Evolutionary conservation across 768 basidiomycete genomes (phyloP).

Genomic region (Boletus insuetus): DNA sequence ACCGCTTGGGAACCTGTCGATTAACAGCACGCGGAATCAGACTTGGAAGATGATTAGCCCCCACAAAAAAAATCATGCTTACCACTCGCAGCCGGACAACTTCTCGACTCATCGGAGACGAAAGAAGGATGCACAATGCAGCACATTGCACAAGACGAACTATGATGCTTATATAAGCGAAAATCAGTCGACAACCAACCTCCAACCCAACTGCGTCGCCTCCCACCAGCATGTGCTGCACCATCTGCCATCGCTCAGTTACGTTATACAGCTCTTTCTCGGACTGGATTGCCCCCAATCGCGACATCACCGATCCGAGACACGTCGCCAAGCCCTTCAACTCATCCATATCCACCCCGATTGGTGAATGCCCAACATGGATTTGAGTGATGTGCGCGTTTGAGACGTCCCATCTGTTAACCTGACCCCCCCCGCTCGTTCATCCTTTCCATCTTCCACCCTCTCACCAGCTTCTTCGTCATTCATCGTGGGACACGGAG

Average conservation of each 20-base stretch:
- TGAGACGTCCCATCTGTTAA: background rate
- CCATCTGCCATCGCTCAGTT: too few relatives aligned
- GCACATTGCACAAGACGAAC: too few relatives aligned
- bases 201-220: too few relatives aligned
- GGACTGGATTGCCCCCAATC: background rate
- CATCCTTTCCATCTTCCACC: background rate
- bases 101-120: too few relatives aligned
- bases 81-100: background rate
- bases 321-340: constrained; percentile 3
- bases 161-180: background rate
- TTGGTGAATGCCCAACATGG: constrained; percentile 13
- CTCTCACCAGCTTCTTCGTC: too few relatives aligned
- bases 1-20: background rate
- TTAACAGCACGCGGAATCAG: too few relatives aligned
- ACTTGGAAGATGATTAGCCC: background rate
- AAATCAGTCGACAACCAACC: background rate
- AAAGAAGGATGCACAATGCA: too few relatives aligned
- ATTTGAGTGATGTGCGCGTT: constrained; percentile 11
- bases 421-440: background rate
- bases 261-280: too few relatives aligned
- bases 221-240: too few relatives aligned
- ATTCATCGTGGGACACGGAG: background rate
- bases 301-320: constrained; percentile 11
- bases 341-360: background rate
- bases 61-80: background rate